Evolutionary conservation across 371 early-diverging fungal species (phyloP).

Genomic region (Lichtheimia corymbifera): DNA sequence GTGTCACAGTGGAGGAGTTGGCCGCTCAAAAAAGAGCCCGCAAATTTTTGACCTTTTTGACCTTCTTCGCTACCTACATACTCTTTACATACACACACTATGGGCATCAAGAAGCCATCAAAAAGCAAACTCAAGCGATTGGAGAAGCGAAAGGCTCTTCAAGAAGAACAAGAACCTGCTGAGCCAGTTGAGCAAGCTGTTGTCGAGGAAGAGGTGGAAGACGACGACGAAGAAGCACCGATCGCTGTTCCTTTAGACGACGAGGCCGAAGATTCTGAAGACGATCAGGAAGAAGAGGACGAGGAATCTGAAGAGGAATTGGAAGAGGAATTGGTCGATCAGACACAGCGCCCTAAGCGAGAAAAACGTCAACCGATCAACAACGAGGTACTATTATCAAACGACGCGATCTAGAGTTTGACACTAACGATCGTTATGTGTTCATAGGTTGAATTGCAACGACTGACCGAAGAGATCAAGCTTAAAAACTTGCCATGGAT

Average conservation of each 20-base stretch:
- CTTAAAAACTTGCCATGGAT: conserved; percentile 79
- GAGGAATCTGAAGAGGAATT: conserved; percentile 1
- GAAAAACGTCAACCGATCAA: conserved; percentile 1
- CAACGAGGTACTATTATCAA: conserved; percentile 5
- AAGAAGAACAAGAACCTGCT: conserved; percentile 4
- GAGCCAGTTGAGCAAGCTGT: conserved; percentile 2
- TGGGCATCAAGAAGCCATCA: conserved; percentile 12
- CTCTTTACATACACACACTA: not conserved
- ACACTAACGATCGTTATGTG: not conserved
- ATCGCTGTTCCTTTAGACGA: conserved; percentile 51
- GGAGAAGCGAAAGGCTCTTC: conserved; percentile 4
- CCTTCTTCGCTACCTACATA: too few species aligned
- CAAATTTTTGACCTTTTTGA: too few species aligned
- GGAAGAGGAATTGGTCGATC: conserved; percentile 8
- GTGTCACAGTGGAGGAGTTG: too few species aligned
- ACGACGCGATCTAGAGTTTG: not conserved
- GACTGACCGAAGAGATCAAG: conserved; percentile 57
- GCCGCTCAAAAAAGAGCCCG: too few species aligned
- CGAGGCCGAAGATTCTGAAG: conserved; percentile 58
- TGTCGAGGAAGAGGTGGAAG: conserved; percentile 5
- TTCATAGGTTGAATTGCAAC: conserved; percentile 3
- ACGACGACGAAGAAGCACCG: conserved; percentile 7
- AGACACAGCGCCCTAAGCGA: not conserved
- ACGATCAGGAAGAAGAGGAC: conserved; percentile 3
- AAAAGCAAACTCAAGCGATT: conserved; percentile 10